Conservation (phyloP, 2,329 filamentous ascomycete genomes). For the Colletotrichum liaoningense region DNA sequence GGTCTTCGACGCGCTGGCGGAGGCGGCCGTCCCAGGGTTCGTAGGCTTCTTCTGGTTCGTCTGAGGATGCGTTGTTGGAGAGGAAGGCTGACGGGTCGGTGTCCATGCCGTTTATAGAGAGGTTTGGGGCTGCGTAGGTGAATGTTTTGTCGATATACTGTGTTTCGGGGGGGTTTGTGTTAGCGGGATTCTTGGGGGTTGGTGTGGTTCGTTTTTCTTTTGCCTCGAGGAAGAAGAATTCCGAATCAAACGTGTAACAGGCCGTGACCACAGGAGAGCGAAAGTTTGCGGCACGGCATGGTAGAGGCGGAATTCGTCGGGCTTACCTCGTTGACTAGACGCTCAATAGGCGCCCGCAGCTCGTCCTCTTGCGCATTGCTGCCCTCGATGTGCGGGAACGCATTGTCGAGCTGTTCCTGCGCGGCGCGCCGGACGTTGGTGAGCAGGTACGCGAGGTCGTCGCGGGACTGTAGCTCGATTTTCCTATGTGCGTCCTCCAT, state of each 20-base stretch:
- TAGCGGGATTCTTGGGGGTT: no score
- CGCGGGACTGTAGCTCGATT: slow-evolving; percentile 82
- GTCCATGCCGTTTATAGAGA: slow-evolving; percentile 71
- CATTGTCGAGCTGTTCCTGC: slow-evolving; percentile 72
- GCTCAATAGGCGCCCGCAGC: slow-evolving; percentile 68
- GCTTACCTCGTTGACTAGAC: slow-evolving; percentile 67
- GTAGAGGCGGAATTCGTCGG: not conserved
- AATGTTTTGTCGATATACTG: slow-evolving; percentile 69
- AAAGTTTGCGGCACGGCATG: not conserved
- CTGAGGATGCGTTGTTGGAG: slow-evolving; percentile 30
- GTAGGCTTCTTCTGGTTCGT: slow-evolving; percentile 56
- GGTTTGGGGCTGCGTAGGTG: slow-evolving; percentile 66
- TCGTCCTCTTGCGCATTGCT: slow-evolving; percentile 57
- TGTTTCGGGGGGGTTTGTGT: no score
- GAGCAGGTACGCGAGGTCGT: slow-evolving; percentile 78
- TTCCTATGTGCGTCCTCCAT: slow-evolving; percentile 70
- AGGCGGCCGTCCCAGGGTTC: slow-evolving; percentile 71
- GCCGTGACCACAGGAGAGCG: no score
- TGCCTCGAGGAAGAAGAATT: no score
- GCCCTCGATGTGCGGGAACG: slow-evolving; percentile 73
- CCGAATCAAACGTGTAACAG: no score
- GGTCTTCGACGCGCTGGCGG: slow-evolving; percentile 68
- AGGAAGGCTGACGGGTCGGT: slow-evolving; percentile 56
- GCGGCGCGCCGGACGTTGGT: slow-evolving; percentile 77
- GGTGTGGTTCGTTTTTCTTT: not conserved